Conservation (phyloP, 208 protist species). For the Herpetomonas tarakana region DNA sequence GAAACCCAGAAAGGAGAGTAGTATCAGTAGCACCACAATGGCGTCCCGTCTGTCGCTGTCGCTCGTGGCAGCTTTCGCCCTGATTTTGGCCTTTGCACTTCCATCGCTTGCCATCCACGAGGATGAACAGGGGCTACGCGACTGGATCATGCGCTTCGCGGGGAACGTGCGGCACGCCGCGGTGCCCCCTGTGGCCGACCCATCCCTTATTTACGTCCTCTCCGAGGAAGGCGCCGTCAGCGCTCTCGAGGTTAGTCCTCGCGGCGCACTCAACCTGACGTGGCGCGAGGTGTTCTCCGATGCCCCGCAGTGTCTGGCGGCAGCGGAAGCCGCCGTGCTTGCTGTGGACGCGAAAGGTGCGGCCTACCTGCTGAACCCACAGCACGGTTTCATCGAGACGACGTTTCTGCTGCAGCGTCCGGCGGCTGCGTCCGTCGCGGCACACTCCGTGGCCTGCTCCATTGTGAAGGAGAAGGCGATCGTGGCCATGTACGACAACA, state of each 20-base stretch:
- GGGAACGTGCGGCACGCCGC: slow-evolving; percentile 70
- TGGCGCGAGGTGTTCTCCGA: slow-evolving; percentile 58
- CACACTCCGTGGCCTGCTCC: slow-evolving; percentile 32
- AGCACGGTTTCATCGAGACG: slow-evolving; percentile 49
- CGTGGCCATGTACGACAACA: slow-evolving; percentile 25
- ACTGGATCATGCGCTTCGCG: slow-evolving; percentile 75
- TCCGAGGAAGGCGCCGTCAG: slow-evolving; percentile 72
- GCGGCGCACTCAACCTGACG: slow-evolving; percentile 35
- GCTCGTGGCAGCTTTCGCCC: not conserved
- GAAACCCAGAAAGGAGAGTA: no score
- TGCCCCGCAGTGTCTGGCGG: slow-evolving; percentile 48
- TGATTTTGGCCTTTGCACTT: slow-evolving; percentile 7
- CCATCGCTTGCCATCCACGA: slow-evolving; percentile 66
- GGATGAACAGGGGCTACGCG: slow-evolving; percentile 81
- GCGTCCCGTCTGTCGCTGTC: not conserved
- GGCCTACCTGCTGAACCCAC: slow-evolving; percentile 43
- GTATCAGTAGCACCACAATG: no score
- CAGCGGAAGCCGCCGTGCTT: slow-evolving; percentile 23
- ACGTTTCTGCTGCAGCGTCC: slow-evolving; percentile 29
- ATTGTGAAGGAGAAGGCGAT: slow-evolving; percentile 19
- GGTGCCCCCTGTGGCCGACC: slow-evolving; percentile 24
- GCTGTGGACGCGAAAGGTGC: slow-evolving; percentile 43
- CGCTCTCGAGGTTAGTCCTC: slow-evolving; percentile 27
- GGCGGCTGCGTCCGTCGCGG: not conserved
- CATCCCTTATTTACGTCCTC: slow-evolving; percentile 40